Conservation (phyloP, 257 asterid genomes). For the Penstemon eatonii region DNA sequence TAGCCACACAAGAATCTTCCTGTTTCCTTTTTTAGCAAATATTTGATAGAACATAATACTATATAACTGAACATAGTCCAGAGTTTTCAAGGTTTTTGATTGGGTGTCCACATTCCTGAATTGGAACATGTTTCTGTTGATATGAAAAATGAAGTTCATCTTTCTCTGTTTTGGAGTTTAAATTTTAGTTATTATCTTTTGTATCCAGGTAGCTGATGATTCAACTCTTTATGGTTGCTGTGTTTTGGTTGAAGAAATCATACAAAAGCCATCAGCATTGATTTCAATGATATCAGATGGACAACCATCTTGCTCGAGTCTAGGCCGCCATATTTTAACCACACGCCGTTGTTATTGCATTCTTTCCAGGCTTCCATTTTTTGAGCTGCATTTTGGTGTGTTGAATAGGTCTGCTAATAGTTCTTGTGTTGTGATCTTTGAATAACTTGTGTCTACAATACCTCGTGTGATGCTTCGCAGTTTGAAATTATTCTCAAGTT, state of each 20-base stretch:
- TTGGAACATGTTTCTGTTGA: background rate
- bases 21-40: background rate
- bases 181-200: slow-evolving; percentile 25
- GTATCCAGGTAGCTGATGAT: slow-evolving; percentile 86
- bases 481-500: slow-evolving; percentile 17
- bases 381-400: slow-evolving; percentile 92
- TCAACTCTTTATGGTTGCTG: slow-evolving; percentile 98
- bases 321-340: slow-evolving; percentile 76
- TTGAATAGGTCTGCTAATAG: slow-evolving; percentile 65
- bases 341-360: slow-evolving; percentile 97
- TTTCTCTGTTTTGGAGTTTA: slow-evolving; percentile 3
- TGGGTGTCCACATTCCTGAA: background rate
- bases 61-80: background rate
- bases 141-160: slow-evolving; percentile 4
- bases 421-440: background rate
- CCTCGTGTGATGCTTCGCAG: slow-evolving; percentile 19
- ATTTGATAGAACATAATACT: background rate
- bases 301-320: slow-evolving; percentile 49
- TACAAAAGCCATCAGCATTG: slow-evolving; percentile 89
- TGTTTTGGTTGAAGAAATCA: slow-evolving; percentile 88
- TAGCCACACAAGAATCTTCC: background rate
- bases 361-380: slow-evolving; percentile 93
- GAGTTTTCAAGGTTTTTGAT: background rate
- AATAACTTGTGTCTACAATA: background rate
- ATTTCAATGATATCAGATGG: slow-evolving; percentile 78